These are phyloP conservation scores for slime mould (Dictyostelium discoideum) DNA, from an alignment of 78 protist species.

Conservation along the genomic window DNA sequence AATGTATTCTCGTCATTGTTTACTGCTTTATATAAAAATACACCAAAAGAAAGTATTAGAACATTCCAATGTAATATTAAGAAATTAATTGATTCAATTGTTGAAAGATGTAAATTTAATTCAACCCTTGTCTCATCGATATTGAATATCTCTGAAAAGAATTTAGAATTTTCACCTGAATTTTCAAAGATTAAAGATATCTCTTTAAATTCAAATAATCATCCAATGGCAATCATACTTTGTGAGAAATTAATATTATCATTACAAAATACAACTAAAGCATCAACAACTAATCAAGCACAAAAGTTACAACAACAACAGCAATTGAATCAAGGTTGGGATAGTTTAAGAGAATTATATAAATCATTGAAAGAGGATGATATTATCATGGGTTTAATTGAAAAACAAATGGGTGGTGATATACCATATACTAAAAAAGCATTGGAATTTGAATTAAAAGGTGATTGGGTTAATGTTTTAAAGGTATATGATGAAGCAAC, in stretches of 20 bases:
- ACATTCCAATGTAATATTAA: background rate
- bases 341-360: constrained; percentile 65
- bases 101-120: background rate
- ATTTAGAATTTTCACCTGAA: constrained; percentile 57
- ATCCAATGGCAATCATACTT: constrained; percentile 69
- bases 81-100: background rate
- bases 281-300: background rate
- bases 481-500: constrained; percentile 60
- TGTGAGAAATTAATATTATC: constrained; percentile 16
- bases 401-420: constrained; percentile 4
- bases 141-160: constrained; percentile 52
- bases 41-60: background rate
- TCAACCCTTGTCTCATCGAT: constrained; percentile 1
- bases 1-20: constrained; percentile 47
- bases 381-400: constrained; percentile 65
- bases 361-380: constrained; percentile 73
- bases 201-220: constrained; percentile 35
- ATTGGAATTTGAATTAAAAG: constrained; percentile 53
- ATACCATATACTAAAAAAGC: constrained; percentile 26
- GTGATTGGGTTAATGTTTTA: constrained; percentile 65
- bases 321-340: constrained; percentile 49
- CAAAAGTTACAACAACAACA: background rate
- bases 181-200: background rate
- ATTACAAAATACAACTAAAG: background rate
- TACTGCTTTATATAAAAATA: constrained; percentile 24